Base-by-base conservation (phyloP, 345 rosid species). In the Cardamine occulta region DNA sequence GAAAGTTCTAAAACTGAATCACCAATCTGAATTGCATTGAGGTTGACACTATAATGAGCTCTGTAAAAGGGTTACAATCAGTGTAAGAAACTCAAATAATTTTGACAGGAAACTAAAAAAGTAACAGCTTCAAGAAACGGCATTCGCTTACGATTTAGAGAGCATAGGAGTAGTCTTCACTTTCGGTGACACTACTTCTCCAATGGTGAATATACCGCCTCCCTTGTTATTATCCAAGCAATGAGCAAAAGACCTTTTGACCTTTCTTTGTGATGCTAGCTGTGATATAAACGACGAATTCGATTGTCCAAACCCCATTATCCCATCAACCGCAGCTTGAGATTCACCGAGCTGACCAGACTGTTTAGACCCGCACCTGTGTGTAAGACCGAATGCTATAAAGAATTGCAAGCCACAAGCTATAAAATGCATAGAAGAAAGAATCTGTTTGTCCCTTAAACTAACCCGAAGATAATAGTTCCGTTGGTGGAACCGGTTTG, bases 121-220 rank as follows among this genome's bases (percentile, higher is more conserved):
- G 34, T n/a, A 45, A 23, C 5, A 63, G 55, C 21, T 40, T 15
- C 21, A 31, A 44, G 13, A 80, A 60, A 78, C 66, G 62, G 44
- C 76, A 7, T 65, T 62, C 24, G 59, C 95, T 23, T 88, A 94
- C 97, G 82, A 88, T 79, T 84, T 80, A 34, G 94, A 86, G 69
- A 90, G 82, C 87, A 94, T 70, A 4, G 97, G 91, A 76, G 97
- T 91, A 32, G 95, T 88, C 64, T 79, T 82, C 37, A 89, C 89
- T 84, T 82, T 87, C 0, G 98, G 96, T 40, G 88, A 80, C 65
- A 87, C 90, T 8, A 94, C 85, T 68, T 91, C 88, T 40, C 98
- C 97, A 44, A 92, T 88, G 59, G 96, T 86, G 72, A 95, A 92
- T 40, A 95, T 89, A 73, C 99, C 97, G 2, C 99, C 97, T 39